phyloP scores from a whole-genome alignment of 192 early-diverging fungal genomes.

The Coemansia erecta region DNA sequence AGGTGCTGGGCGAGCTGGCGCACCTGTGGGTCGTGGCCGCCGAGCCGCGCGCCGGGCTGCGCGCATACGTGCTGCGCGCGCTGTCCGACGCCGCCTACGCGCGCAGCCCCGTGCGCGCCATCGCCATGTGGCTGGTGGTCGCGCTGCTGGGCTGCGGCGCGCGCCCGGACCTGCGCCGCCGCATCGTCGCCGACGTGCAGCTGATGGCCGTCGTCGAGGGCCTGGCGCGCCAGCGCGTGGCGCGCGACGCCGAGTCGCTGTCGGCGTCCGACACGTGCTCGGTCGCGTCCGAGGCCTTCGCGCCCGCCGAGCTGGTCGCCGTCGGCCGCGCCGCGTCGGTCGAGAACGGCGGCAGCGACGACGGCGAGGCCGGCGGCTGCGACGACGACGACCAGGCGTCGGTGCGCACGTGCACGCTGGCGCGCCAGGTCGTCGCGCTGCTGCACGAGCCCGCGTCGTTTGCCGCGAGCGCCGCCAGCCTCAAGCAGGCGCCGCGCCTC shows the following conservation, averaged over 20 bases:
- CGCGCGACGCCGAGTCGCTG: neutral
- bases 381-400: slow-evolving; percentile 9
- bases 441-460: too few species aligned
- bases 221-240: slow-evolving; percentile 9
- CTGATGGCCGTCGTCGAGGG: slow-evolving; percentile 30
- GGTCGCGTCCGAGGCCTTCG: slow-evolving; percentile 8
- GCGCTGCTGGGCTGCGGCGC: slow-evolving; percentile 27
- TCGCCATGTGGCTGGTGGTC: slow-evolving; percentile 30
- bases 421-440: slow-evolving; percentile 20
- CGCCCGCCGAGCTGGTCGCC: slow-evolving; percentile 2
- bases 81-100: slow-evolving; percentile 21
- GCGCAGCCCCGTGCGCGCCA: slow-evolving; percentile 22
- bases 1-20: slow-evolving; percentile 36
- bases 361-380: neutral
- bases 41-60: slow-evolving; percentile 20
- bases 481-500: too few species aligned
- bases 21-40: slow-evolving; percentile 22
- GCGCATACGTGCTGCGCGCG: slow-evolving; percentile 12
- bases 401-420: slow-evolving; percentile 23
- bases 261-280: slow-evolving; percentile 4
- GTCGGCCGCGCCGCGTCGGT: too few species aligned
- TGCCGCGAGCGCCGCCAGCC: too few species aligned
- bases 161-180: slow-evolving; percentile 10
- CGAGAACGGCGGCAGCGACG: neutral
- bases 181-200: slow-evolving; percentile 19